Conservation (phyloP, 108 stramenopile species). For the Nitzschia putrida region DNA sequence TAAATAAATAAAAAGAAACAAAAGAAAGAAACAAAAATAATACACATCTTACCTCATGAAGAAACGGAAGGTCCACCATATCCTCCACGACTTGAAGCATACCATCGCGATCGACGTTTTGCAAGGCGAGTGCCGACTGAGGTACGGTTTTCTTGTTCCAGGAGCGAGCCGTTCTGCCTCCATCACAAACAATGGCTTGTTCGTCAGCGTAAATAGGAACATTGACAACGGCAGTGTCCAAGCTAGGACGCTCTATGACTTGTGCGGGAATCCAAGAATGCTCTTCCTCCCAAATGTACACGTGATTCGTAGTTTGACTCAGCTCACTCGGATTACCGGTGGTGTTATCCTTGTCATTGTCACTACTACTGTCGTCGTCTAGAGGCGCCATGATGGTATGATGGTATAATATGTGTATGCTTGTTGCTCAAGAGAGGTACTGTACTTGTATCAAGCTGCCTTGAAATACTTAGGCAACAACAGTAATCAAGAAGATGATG, state of each 20-base stretch:
- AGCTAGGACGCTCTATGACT: constrained; percentile 25
- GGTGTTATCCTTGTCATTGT: not conserved
- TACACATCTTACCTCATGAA: constrained; percentile 76
- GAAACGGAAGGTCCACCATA: constrained; percentile 85
- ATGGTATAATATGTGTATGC: no score
- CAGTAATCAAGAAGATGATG: no score
- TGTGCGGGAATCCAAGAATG: constrained; percentile 80
- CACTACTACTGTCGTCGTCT: constrained; percentile 1
- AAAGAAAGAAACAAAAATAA: not conserved
- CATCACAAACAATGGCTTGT: constrained; percentile 43
- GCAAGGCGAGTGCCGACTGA: constrained; percentile 53
- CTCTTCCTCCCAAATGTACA: constrained; percentile 61
- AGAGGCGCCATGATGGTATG: no score
- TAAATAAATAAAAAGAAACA: not conserved
- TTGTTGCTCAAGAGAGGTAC: no score
- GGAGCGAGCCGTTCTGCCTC: constrained; percentile 54
- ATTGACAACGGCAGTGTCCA: constrained; percentile 13
- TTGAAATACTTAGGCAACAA: no score
- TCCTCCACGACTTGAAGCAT: constrained; percentile 59
- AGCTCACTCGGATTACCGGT: not conserved
- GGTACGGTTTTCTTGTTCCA: constrained; percentile 47
- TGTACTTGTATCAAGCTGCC: no score
- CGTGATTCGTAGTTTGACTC: constrained; percentile 42
- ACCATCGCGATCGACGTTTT: constrained; percentile 62
- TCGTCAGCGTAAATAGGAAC: constrained; percentile 36